phyloP scores from a whole-genome alignment of 1,284 basidiomycete genomes.

The Amylostereum chailletii region DNA sequence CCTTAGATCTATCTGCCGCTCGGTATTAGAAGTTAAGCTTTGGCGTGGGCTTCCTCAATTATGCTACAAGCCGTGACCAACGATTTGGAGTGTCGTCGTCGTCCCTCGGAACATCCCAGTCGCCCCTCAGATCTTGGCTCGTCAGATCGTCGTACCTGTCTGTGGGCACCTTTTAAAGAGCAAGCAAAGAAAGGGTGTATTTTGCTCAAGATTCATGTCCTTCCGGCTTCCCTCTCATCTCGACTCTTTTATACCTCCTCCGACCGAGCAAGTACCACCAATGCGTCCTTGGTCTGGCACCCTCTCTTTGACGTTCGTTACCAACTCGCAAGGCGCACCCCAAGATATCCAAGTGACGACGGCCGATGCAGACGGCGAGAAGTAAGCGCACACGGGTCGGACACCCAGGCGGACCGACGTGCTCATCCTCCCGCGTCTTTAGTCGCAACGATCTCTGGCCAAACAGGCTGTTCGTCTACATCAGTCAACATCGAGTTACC shows the following conservation, averaged over 20 bases:
- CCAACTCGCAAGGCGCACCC: conserved; percentile 19
- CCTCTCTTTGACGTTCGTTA: conserved; percentile 37
- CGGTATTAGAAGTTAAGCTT: too few relatives aligned
- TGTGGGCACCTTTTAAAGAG: too few relatives aligned
- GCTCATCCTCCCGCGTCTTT: conserved; percentile 7
- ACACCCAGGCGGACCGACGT: not conserved
- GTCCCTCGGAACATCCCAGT: too few relatives aligned
- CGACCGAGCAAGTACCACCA: conserved; percentile 32
- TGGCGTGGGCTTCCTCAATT: too few relatives aligned
- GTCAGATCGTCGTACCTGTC: too few relatives aligned
- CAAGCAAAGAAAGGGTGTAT: not conserved
- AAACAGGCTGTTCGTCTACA: conserved; percentile 35
- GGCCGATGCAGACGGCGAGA: conserved; percentile 59
- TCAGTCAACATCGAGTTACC: conserved; percentile 34
- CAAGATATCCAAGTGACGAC: conserved; percentile 50
- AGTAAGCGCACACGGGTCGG: conserved; percentile 30
- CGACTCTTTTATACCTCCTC: conserved; percentile 46
- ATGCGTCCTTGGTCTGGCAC: conserved; percentile 45
- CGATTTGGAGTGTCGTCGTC: too few relatives aligned
- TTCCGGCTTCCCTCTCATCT: conserved; percentile 54
- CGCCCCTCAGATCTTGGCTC: too few relatives aligned
- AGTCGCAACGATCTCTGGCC: conserved; percentile 39
- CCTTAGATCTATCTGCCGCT: too few relatives aligned
- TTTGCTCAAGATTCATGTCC: conserved; percentile 31
- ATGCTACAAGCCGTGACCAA: too few relatives aligned